Evolutionary conservation across 148 eudicot genomes (phyloP).

Genomic region (Camellia japonica): DNA sequence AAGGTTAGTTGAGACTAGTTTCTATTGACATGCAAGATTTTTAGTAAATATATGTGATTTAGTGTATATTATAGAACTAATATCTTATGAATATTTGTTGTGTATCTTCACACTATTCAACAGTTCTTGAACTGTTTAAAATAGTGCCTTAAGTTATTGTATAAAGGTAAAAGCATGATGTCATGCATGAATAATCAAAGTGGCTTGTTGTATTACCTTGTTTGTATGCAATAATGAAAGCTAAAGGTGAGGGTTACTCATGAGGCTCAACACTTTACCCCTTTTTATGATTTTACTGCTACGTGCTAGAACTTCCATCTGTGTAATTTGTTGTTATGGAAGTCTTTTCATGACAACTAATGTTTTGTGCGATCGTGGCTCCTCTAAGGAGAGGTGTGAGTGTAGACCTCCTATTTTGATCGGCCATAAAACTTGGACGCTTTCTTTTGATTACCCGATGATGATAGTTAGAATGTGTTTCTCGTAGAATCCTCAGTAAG

Average conservation of each 20-base stretch:
- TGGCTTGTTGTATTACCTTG: neutral
- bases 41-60: neutral
- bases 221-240: neutral
- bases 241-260: neutral
- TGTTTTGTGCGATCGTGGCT: too few relatives aligned
- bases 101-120: neutral
- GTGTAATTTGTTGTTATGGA: too few relatives aligned
- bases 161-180: neutral
- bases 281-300: neutral
- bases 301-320: neutral
- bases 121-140: neutral
- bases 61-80: neutral
- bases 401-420: too few relatives aligned
- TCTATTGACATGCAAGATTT: too few relatives aligned
- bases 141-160: neutral
- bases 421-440: too few relatives aligned
- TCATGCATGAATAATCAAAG: neutral
- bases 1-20: conserved; percentile 54
- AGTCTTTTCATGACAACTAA: too few relatives aligned
- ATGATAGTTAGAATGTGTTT: too few relatives aligned
- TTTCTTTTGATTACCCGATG: too few relatives aligned
- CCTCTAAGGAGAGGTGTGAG: too few relatives aligned
- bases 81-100: neutral
- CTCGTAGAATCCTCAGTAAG: too few relatives aligned
- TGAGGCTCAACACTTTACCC: neutral